Evolutionary conservation across 352 stramenopile species (phyloP), one percentile per base, ranked within the genome.

Genomic region (Globisporangium middletonii): DNA sequence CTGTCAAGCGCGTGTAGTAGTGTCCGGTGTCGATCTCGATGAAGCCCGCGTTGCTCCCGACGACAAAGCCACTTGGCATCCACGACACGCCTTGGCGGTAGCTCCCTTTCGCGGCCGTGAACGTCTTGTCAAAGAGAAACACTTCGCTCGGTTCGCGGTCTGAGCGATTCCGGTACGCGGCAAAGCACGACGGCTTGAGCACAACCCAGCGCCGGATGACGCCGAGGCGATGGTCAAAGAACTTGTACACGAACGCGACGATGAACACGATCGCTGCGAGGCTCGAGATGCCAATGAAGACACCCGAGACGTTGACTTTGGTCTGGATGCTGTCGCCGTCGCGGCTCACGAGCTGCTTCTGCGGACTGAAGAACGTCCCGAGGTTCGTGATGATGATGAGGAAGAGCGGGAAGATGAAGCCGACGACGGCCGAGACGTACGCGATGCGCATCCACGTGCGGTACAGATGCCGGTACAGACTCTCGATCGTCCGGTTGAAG

Each of bases 121-220:
- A 94, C 19, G 67, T 89, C 62, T 89, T 90, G 64, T 93, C 85
- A 53, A 94, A 94, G 33, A 94, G 57, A 61, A 94, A 92, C 18
- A 94, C 85, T 48, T 94, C 85, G 44, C 80, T 94, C 18, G 83
- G 82, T 50, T 94, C 85, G 45, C 71, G 73, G 38, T 94, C 80
- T 18, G 64, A 81, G 2, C 85, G 85, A 63, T 83, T 74, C 8
- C 82, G 69, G 61, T 91, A 95, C 19, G 81, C 81, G 16, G 85
- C 85, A 67, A 95, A 89, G 57, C 85, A 93, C 35, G 79, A 89
- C 37, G 85, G 84, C 60, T 95, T 95, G 41, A 95, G 71, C 54
- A 93, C 85, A 33, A 90, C 83, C 85, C 85, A 95, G n/a, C 83
- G 69, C 4, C 85, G 85, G 27, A 95, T 80, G 16, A 90, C 85